Conservation (phyloP, 176 grass and related monocot species). For the Cenchrus fungigraminus region DNA sequence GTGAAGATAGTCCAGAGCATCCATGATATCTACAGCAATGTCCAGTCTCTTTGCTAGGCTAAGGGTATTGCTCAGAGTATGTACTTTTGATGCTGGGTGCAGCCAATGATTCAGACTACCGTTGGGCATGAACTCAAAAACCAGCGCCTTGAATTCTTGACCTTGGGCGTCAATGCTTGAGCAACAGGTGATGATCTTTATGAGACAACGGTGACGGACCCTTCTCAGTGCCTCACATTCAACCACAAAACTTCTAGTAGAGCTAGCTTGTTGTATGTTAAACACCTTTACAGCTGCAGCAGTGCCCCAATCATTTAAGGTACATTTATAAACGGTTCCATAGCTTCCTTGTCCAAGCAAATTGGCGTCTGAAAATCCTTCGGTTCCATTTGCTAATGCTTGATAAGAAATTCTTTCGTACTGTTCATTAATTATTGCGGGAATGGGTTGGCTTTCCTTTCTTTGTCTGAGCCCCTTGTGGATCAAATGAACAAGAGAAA, state of each 20-base stretch:
- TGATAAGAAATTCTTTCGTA: constrained; percentile 31
- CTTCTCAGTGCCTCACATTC: constrained; percentile 42
- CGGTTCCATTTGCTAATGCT: constrained; percentile 14
- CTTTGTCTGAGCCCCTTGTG: not conserved
- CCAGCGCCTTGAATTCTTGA: constrained; percentile 44
- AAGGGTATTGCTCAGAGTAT: not conserved
- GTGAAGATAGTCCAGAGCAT: constrained; percentile 33
- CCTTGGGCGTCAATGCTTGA: constrained; percentile 37
- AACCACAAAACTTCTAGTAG: constrained; percentile 34
- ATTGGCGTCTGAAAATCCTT: constrained; percentile 22
- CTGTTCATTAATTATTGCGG: not conserved
- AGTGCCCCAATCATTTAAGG: not conserved
- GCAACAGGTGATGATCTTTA: constrained; percentile 45
- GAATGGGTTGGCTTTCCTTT: not conserved
- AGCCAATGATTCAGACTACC: constrained; percentile 37
- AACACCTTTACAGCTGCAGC: constrained; percentile 37
- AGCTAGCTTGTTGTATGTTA: constrained; percentile 4
- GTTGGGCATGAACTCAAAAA: constrained; percentile 39
- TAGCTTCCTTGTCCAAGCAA: constrained; percentile 35
- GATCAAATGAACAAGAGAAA: not conserved
- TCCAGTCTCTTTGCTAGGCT: constrained; percentile 25
- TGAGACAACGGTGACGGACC: constrained; percentile 36
- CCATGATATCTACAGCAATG: constrained; percentile 28
- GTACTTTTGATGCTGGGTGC: constrained; percentile 13
- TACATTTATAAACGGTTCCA: constrained; percentile 33